These are phyloP conservation scores for Phylloporus sp. DNA, from an alignment of 1,284 basidiomycete genomes.

Conservation along the genomic window DNA sequence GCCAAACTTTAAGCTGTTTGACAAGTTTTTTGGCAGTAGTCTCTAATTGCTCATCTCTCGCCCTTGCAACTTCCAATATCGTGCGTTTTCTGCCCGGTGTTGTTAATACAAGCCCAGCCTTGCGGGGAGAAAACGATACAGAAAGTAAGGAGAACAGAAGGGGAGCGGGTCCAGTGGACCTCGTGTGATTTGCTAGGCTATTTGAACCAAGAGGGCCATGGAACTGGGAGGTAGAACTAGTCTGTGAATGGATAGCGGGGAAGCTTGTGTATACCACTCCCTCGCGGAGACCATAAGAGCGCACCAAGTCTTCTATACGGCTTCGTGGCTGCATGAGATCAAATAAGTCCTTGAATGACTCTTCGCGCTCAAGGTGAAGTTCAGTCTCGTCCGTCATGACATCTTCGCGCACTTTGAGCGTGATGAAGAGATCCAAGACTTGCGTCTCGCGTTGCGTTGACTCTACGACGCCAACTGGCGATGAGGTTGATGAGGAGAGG, in stretches of 20 bases:
- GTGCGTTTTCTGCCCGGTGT: slow-evolving; percentile 49
- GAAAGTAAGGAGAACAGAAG: slow-evolving; percentile 59
- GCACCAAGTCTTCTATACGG: slow-evolving; percentile 72
- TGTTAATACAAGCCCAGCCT: slow-evolving; percentile 56
- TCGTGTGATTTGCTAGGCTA: slow-evolving; percentile 4
- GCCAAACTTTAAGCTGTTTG: slow-evolving; percentile 38
- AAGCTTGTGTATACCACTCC: slow-evolving; percentile 46
- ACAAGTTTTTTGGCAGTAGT: slow-evolving; percentile 57
- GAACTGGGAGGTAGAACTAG: slow-evolving; percentile 4
- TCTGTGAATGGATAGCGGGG: slow-evolving; percentile 15
- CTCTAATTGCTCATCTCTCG: slow-evolving; percentile 63
- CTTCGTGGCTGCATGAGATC: slow-evolving; percentile 72
- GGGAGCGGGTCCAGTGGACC: slow-evolving; percentile 28
- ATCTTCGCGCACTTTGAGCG: slow-evolving; percentile 77
- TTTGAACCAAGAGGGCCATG: slow-evolving; percentile 1
- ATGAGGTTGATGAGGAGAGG: slow-evolving; percentile 35
- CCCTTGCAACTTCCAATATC: slow-evolving; percentile 57
- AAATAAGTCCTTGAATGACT: slow-evolving; percentile 76
- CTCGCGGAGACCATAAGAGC: slow-evolving; percentile 58
- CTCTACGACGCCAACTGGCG: slow-evolving; percentile 28
- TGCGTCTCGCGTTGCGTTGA: slow-evolving; percentile 65
- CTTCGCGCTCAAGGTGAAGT: slow-evolving; percentile 72
- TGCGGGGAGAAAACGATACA: slow-evolving; percentile 60
- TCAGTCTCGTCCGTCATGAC: slow-evolving; percentile 71
- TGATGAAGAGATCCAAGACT: slow-evolving; percentile 77